Evolutionary conservation across 306 rosid species (phyloP), one percentile per base, ranked within the genome.

Genomic region (Cucurbita moschata): DNA sequence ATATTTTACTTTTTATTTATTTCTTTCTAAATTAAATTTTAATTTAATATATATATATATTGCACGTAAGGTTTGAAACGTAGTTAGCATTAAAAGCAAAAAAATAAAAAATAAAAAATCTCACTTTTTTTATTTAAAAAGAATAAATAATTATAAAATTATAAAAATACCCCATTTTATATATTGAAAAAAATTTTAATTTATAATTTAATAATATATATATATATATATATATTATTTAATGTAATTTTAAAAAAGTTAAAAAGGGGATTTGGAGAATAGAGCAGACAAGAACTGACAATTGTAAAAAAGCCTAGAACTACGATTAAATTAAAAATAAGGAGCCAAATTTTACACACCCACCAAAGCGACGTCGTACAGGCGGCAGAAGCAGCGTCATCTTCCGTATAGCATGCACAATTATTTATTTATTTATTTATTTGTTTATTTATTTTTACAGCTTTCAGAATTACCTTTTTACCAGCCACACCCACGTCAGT

Each of bases 11-110:
- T 13, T 21, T 23, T 47, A 46, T 21, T 16, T 40, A 0, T 47
- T 30, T 2, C 0, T 30, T 65, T 68, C 16, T 23, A 26, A 44
- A 68, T 11, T 5, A 68, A 7, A 46, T 43, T 21, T 3, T 12
- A 23, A 19, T 26, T 26, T 1, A 21, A 26, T 26, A 26, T 26
- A 26, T 26, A 30, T 30, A 30, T 30, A 30, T 30, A 2, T 68
- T 69, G 74, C 74, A 69, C 74, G 74, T 69, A 69, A 69, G 74
- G 74, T 49, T 69, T 30, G 13, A 68, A 68, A 47, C 47, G 57
- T 68, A 69, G 58, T 69, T 18, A 50, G 44, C 44, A 50, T 69
- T 13, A 49, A 69, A 69, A 69, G 43, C 0, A 4, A 26, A 6
- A 69, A 49, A 15, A 13, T 2, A 26, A 30, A 30, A 3, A 15